A percentile compares a stretch with the other conserved stretches of the same genome.
Conservation (phyloP, 768 basidiomycete genomes). For the Gloeophyllum trabeum region DNA sequence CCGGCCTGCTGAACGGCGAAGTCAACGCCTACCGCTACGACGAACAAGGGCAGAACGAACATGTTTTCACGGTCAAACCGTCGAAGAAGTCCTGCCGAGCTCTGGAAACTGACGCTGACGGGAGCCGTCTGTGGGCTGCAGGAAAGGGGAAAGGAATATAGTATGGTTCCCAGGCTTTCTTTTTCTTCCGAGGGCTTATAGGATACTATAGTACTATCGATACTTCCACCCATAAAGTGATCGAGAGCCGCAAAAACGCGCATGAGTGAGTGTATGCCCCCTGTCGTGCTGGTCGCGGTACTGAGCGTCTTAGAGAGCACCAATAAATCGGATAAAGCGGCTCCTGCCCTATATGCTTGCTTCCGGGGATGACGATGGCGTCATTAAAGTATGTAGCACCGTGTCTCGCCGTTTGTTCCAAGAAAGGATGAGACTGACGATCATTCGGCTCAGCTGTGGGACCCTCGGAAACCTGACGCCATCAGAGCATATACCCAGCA, state of each 20-base stretch:
- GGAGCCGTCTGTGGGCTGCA: constrained; percentile 58
- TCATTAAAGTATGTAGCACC: constrained; percentile 60
- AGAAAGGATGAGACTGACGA: not conserved
- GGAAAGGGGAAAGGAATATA: constrained; percentile 74
- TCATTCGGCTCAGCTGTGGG: constrained; percentile 68
- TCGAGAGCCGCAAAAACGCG: constrained; percentile 36
- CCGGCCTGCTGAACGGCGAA: constrained; percentile 71
- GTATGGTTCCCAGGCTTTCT: constrained; percentile 33
- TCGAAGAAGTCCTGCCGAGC: constrained; percentile 80
- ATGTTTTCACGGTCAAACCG: constrained; percentile 53
- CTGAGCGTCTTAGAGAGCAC: constrained; percentile 33
- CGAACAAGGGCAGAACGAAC: constrained; percentile 48
- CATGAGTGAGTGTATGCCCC: constrained; percentile 50
- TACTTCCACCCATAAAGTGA: constrained; percentile 40
- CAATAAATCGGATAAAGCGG: constrained; percentile 78
- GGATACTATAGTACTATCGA: constrained; percentile 46
- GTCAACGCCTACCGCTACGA: constrained; percentile 77
- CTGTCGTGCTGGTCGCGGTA: constrained; percentile 10
- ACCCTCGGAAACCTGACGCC: constrained; percentile 57
- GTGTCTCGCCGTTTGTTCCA: not conserved
- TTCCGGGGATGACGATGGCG: constrained; percentile 90
- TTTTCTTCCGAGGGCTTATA: constrained; percentile 6
- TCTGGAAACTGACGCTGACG: constrained; percentile 56
- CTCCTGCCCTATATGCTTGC: constrained; percentile 62
- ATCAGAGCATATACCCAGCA: constrained; percentile 73